A percentile compares a stretch with the other conserved stretches of the same genome.
These are phyloP conservation scores for Emergomyces pasteurianus DNA, from an alignment of 2,329 filamentous ascomycete species.

Conservation along the genomic window DNA sequence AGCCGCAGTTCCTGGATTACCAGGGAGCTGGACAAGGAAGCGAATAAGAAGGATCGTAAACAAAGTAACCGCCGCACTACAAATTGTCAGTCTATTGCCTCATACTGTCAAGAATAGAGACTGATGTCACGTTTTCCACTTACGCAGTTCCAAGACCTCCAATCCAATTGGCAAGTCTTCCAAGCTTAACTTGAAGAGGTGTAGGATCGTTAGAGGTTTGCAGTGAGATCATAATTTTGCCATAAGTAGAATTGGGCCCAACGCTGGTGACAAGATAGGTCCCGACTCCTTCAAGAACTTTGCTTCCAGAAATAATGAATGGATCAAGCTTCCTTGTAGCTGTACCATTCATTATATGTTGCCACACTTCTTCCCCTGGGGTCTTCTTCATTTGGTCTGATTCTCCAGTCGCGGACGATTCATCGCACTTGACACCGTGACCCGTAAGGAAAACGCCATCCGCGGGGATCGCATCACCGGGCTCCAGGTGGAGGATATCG, in stretches of 20 bases:
- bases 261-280: slow-evolving; percentile 64
- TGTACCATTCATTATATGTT: slow-evolving; percentile 41
- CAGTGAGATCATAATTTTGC: slow-evolving; percentile 61
- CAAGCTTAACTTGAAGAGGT: slow-evolving; percentile 64
- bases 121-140: slow-evolving; percentile 1
- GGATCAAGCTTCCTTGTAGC: slow-evolving; percentile 49
- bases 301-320: slow-evolving; percentile 70
- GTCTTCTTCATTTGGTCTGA: slow-evolving; percentile 61
- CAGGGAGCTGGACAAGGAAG: slow-evolving; percentile 59
- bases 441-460: slow-evolving; percentile 59
- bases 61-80: slow-evolving; percentile 55
- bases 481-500: slow-evolving; percentile 56
- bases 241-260: slow-evolving; percentile 61
- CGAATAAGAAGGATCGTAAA: slow-evolving; percentile 80
- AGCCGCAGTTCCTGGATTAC: slow-evolving; percentile 44
- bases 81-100: slow-evolving; percentile 7
- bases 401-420: slow-evolving; percentile 62
- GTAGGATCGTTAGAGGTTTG: slow-evolving; percentile 65
- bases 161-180: slow-evolving; percentile 63
- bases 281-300: slow-evolving; percentile 65
- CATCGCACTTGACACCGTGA: slow-evolving; percentile 57
- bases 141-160: slow-evolving; percentile 61
- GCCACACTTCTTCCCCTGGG: slow-evolving; percentile 46
- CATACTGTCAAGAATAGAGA: not conserved
- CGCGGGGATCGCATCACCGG: slow-evolving; percentile 58